Percentiles rank a stretch among this genome's conserved stretches.
Evolutionary conservation across 306 rosid species (phyloP).

Genomic region (Prunus padus): DNA sequence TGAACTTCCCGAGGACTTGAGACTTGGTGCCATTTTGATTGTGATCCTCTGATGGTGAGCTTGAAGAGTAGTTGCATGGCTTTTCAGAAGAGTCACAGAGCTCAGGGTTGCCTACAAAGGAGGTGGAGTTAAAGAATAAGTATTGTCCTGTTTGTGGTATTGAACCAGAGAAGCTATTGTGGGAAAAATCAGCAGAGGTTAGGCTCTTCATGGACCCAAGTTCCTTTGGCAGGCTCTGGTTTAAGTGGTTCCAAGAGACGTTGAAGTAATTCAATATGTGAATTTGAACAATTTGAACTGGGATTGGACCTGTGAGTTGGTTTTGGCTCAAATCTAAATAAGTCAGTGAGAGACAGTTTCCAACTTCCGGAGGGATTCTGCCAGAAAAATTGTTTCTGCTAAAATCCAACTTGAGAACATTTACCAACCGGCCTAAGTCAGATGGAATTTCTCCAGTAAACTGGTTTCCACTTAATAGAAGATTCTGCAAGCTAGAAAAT

Average conservation of each 20-base stretch:
- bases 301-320: constrained; percentile 74
- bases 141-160: constrained; percentile 72
- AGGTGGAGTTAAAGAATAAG: constrained; percentile 61
- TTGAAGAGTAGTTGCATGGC: constrained; percentile 49
- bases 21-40: constrained; percentile 25
- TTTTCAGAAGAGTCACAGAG: constrained; percentile 65
- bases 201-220: constrained; percentile 70
- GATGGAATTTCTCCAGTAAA: constrained; percentile 70
- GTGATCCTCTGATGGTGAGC: constrained; percentile 26
- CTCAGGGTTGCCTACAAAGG: constrained; percentile 65
- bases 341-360: constrained; percentile 53
- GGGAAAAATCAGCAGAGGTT: constrained; percentile 81
- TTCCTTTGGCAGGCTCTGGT: constrained; percentile 64
- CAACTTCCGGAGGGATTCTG: constrained; percentile 59
- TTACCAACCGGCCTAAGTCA: constrained; percentile 56
- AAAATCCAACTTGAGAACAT: constrained; percentile 60
- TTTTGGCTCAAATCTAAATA: constrained; percentile 87
- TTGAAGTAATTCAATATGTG: constrained; percentile 79
- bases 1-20: constrained; percentile 54
- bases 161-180: constrained; percentile 75
- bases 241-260: constrained; percentile 76
- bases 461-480: constrained; percentile 61
- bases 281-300: constrained; percentile 60
- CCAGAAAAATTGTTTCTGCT: constrained; percentile 79
- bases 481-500: constrained; percentile 63